Conservation (phyloP, 495 filamentous ascomycete species). For the Schizothecium vesticola region DNA sequence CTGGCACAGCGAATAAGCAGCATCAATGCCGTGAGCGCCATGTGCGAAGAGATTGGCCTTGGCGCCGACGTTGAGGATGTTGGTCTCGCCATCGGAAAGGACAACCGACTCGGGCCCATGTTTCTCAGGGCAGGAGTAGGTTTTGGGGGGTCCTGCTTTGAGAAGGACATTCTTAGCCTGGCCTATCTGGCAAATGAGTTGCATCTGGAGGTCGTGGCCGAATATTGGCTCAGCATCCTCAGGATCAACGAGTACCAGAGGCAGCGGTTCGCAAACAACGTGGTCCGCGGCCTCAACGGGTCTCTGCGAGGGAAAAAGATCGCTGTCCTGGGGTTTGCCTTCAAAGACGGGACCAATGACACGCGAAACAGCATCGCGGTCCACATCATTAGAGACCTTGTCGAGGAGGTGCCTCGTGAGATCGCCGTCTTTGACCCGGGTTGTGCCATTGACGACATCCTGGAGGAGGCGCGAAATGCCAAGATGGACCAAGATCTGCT, state of each 20-base stretch:
- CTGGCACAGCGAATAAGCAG: constrained; percentile 79
- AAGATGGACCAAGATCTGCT: constrained; percentile 27
- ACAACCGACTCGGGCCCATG: constrained; percentile 63
- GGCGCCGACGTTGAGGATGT: constrained; percentile 68
- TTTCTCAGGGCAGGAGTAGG: constrained; percentile 76
- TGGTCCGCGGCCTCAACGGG: constrained; percentile 62
- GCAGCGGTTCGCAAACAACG: constrained; percentile 56
- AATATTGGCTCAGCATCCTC: constrained; percentile 70
- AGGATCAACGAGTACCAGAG: constrained; percentile 76
- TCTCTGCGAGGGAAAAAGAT: constrained; percentile 68
- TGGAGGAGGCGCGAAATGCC: constrained; percentile 39
- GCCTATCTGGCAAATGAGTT: constrained; percentile 68
- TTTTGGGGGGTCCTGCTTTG: constrained; percentile 79
- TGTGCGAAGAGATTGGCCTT: constrained; percentile 68
- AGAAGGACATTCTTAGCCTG: constrained; percentile 74
- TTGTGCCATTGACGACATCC: constrained; percentile 42
- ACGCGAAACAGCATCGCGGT: constrained; percentile 68
- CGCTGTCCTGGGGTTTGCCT: constrained; percentile 70
- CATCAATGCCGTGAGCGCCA: constrained; percentile 74
- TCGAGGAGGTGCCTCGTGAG: constrained; percentile 56
- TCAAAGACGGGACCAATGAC: constrained; percentile 78
- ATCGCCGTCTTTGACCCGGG: constrained; percentile 74
- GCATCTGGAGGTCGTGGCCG: constrained; percentile 64
- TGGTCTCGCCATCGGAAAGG: constrained; percentile 61
- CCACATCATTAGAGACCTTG: constrained; percentile 58